A percentile compares a stretch with the other conserved stretches of the same genome.
These are phyloP conservation scores for Candida methanosorbosa DNA, from an alignment of 805 yeast genomes.

Conservation along the genomic window DNA sequence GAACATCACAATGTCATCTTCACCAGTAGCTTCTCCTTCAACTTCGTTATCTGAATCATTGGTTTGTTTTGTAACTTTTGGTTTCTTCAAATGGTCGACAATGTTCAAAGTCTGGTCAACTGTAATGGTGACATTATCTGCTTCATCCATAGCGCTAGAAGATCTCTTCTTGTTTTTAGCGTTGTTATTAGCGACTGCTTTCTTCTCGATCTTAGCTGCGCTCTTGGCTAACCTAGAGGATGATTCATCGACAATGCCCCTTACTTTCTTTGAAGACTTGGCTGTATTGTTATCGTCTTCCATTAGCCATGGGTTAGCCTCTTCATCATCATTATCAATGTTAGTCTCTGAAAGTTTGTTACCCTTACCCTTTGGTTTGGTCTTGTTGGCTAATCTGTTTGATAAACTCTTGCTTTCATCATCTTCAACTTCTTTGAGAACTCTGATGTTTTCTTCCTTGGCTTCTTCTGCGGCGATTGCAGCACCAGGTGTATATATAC, in stretches of 20 bases:
- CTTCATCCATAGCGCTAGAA: conserved; percentile 23
- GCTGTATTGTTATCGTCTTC: conserved; percentile 16
- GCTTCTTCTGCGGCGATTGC: conserved; percentile 28
- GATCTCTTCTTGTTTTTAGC: conserved; percentile 15
- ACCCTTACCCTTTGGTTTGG: conserved; percentile 4
- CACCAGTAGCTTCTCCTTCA: conserved; percentile 37
- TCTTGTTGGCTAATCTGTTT: conserved; percentile 25
- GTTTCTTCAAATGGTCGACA: conserved; percentile 30
- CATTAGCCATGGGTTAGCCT: conserved; percentile 43
- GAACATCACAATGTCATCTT: conserved; percentile 43
- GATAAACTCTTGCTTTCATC: conserved; percentile 42
- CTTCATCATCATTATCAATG: conserved; percentile 12
- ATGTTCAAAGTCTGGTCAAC: conserved; percentile 47
- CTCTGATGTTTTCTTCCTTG: conserved; percentile 25
- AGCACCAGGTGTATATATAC: conserved; percentile 66
- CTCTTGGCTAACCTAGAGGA: conserved; percentile 43
- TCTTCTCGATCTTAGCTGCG: conserved; percentile 34
- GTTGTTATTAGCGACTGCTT: conserved; percentile 3
- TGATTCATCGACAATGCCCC: conserved; percentile 33
- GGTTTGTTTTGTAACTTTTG: conserved; percentile 2
- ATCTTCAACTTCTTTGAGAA: conserved; percentile 35
- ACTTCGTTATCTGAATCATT: conserved; percentile 28
- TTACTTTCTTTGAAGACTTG: conserved; percentile 37
- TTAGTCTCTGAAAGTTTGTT: conserved; percentile 2
- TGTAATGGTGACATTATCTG: conserved; percentile 33